These are phyloP conservation scores for Diaporthe citri DNA, from an alignment of 2,329 filamentous ascomycete genomes.

Conservation along the genomic window DNA sequence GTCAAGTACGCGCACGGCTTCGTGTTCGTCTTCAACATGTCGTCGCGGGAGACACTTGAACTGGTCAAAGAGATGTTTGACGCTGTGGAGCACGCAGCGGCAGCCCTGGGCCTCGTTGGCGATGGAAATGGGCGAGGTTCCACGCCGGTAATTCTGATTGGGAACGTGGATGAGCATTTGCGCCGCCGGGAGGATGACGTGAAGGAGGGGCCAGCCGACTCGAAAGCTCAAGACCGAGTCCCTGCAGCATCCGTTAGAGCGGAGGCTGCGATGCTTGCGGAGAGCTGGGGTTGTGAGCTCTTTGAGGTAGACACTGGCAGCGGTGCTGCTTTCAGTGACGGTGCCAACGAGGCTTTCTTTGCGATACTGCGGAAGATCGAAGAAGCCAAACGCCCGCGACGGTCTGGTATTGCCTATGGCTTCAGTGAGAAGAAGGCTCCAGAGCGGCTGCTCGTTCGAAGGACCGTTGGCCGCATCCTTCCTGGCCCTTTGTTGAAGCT, in stretches of 20 bases:
- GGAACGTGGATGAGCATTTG: not conserved
- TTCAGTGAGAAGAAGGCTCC: not conserved
- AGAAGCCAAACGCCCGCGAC: not conserved
- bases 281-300: not conserved
- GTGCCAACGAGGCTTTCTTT: not conserved
- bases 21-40: conserved; percentile 2
- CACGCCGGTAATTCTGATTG: not conserved
- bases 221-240: not conserved
- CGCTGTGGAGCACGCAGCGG: not conserved
- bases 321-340: too few relatives aligned
- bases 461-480: not conserved
- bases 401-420: not conserved
- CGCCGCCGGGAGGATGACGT: not conserved
- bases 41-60: not conserved
- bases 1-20: conserved; percentile 7
- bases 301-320: not conserved
- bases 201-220: not conserved
- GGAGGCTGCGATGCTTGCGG: not conserved
- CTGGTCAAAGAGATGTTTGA: not conserved
- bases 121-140: not conserved
- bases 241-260: not conserved
- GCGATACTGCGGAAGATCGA: not conserved
- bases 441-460: not conserved
- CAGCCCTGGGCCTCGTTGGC: not conserved
- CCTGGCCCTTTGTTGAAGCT: not conserved